Evolutionary conservation across 2,329 filamentous ascomycete species (phyloP).

Genomic region (Botrytis sinoallii): DNA sequence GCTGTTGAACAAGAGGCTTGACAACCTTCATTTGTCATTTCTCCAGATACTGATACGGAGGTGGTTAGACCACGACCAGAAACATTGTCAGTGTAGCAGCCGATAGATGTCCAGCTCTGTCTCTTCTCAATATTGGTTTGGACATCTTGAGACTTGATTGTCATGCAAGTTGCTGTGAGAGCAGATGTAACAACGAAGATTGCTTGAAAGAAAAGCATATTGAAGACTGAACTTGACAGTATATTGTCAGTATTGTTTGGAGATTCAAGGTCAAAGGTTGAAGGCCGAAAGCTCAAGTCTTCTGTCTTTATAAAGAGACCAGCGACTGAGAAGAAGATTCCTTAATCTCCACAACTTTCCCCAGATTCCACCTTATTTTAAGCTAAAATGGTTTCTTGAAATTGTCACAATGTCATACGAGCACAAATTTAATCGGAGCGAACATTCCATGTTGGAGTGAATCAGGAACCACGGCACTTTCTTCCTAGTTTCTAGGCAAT

Average conservation of each 20-base stretch:
- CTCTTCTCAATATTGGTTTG: neutral
- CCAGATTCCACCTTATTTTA: neutral
- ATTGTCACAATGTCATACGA: neutral
- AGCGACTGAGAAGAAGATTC: neutral
- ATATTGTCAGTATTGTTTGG: neutral
- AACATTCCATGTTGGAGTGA: neutral
- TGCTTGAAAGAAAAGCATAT: neutral
- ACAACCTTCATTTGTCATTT: slow-evolving; percentile 26
- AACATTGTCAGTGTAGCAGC: slow-evolving; percentile 20
- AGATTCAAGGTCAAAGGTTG: neutral
- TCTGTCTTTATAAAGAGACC: neutral
- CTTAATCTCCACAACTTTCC: neutral
- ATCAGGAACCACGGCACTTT: neutral
- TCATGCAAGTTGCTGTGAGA: neutral
- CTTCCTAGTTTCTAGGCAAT: neutral
- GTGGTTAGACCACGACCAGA: slow-evolving; percentile 18
- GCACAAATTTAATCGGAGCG: neutral
- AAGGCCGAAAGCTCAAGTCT: neutral
- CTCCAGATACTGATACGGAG: slow-evolving; percentile 6
- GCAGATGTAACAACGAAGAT: neutral
- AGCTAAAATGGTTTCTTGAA: neutral
- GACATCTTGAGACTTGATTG: slow-evolving; percentile 8
- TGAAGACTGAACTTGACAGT: neutral
- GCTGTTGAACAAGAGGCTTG: slow-evolving; percentile 19
- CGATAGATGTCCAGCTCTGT: slow-evolving; percentile 14